These are phyloP conservation scores for Monosporozyma siamensis DNA, from an alignment of 805 yeast genomes.

Conservation along the genomic window DNA sequence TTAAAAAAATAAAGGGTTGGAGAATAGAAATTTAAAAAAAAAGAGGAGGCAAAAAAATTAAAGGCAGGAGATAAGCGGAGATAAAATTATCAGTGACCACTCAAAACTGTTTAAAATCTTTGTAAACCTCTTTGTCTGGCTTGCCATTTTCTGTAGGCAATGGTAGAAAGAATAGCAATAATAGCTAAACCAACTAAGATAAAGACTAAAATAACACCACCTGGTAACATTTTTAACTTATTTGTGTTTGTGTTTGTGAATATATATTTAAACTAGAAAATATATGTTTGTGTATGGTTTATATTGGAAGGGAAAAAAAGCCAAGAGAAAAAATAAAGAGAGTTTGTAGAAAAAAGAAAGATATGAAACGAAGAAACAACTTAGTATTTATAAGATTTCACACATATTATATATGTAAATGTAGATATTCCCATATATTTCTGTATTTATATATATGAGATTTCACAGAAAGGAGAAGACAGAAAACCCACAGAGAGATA, in stretches of 20 bases:
- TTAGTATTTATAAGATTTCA: too few species aligned
- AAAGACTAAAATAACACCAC: constrained; percentile 68
- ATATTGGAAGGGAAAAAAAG: background rate
- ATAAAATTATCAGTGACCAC: too few species aligned
- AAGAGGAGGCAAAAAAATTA: background rate
- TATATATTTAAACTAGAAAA: too few species aligned
- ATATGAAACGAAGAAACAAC: background rate
- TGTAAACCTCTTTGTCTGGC: constrained; percentile 33
- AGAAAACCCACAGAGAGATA: too few species aligned
- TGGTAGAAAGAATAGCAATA: constrained; percentile 25
- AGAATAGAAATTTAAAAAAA: too few species aligned
- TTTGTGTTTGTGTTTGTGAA: constrained; percentile 3
- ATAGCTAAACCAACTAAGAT: constrained; percentile 31
- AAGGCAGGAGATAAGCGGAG: too few species aligned
- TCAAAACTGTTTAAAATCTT: constrained; percentile 21
- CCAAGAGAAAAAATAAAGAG: background rate
- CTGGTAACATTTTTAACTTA: constrained; percentile 52
- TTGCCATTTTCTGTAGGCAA: constrained; percentile 28
- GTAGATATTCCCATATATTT: too few species aligned
- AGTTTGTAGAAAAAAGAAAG: too few species aligned
- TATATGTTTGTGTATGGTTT: constrained; percentile 1
- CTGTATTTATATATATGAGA: too few species aligned
- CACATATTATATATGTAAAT: too few species aligned
- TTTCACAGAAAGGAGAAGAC: too few species aligned
- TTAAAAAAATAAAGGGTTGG: too few species aligned